Evolutionary conservation across 169 alveolate genomes (phyloP), one percentile per base, ranked within the genome.

Genomic region (Ichthyophthirius multifiliis): DNA sequence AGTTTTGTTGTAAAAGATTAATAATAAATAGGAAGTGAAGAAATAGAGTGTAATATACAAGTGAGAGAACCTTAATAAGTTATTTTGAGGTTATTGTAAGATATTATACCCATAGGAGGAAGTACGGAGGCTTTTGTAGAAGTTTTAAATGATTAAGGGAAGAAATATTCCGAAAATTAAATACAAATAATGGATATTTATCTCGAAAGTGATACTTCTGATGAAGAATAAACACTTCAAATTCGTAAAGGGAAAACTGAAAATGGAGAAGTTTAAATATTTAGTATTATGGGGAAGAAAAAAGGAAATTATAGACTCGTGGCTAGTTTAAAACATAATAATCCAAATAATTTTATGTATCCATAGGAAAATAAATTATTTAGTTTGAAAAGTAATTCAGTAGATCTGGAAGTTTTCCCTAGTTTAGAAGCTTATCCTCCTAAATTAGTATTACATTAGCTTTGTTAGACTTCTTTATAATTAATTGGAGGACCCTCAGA

Each of bases 171-270:
- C 10, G 13, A 55, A 34, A 27, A 34, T 2, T 55, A 55, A 18
- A 23, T 55, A 1, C 43, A 34, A 13, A 34, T 37, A 6, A 67
- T 67, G 77, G 77, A 67, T 9, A 34, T 67, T 20, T 20, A 67
- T 20, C 41, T 67, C 64, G 77, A 67, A 67, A 41, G 55, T 67
- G 77, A 67, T 55, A 55, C 71, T 55, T 55, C 71, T 20, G 71
- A 55, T 55, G 31, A 55, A 2, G 71, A 55, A 55, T 34, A 39
- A 1, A 55, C 31, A 12, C 23, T 39, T 23, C 18, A 27, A 9
- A 39, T 39, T n/a, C 23, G 23, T 3, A 55, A 55, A 23, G 13
- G 71, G 13, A 44, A 41, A 10, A 9, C 48, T 30, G 39, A 35
- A 13, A 67, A 67, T 9, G 39, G 55, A 16, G 34, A n/a, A n/a